These are phyloP conservation scores for Yamadazyma atlantica DNA, from an alignment of 1,139 yeast species.

Conservation along the genomic window DNA sequence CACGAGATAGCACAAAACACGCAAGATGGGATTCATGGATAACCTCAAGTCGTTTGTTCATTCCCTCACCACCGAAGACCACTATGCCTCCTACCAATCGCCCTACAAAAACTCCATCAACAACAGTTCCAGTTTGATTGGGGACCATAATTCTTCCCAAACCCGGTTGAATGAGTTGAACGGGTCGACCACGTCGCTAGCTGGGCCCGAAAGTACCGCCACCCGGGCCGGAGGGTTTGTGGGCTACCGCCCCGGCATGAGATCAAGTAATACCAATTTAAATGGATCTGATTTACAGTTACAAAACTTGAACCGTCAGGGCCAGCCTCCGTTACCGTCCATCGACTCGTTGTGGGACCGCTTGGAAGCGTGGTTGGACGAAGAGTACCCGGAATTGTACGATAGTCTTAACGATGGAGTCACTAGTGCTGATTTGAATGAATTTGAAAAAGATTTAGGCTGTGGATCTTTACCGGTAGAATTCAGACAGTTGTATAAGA, in stretches of 20 bases:
- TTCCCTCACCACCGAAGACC: slow-evolving; percentile 63
- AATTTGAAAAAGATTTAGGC: slow-evolving; percentile 70
- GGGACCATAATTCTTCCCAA: slow-evolving; percentile 19
- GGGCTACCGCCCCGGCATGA: slow-evolving; percentile 42
- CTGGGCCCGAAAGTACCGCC: slow-evolving; percentile 16
- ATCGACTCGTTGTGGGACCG: slow-evolving; percentile 72
- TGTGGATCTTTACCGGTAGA: slow-evolving; percentile 66
- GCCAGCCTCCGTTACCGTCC: slow-evolving; percentile 72
- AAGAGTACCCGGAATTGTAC: slow-evolving; percentile 75
- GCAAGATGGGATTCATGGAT: slow-evolving; percentile 43
- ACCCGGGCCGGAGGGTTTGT: slow-evolving; percentile 22
- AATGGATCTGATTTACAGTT: slow-evolving; percentile 39
- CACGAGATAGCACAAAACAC: too few relatives aligned
- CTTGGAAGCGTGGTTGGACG: slow-evolving; percentile 71
- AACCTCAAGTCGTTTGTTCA: slow-evolving; percentile 53
- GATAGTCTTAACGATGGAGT: slow-evolving; percentile 73
- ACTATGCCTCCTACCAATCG: slow-evolving; percentile 59
- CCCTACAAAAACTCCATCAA: slow-evolving; percentile 36
- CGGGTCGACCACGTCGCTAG: slow-evolving; percentile 28
- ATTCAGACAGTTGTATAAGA: slow-evolving; percentile 70
- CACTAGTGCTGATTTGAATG: slow-evolving; percentile 73
- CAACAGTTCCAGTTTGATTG: slow-evolving; percentile 18
- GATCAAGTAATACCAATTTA: slow-evolving; percentile 29
- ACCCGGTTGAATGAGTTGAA: slow-evolving; percentile 39
- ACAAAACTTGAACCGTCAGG: slow-evolving; percentile 45